Base-by-base conservation (phyloP, 148 eudicot species). In the Rhododendron kiyosumense region DNA sequence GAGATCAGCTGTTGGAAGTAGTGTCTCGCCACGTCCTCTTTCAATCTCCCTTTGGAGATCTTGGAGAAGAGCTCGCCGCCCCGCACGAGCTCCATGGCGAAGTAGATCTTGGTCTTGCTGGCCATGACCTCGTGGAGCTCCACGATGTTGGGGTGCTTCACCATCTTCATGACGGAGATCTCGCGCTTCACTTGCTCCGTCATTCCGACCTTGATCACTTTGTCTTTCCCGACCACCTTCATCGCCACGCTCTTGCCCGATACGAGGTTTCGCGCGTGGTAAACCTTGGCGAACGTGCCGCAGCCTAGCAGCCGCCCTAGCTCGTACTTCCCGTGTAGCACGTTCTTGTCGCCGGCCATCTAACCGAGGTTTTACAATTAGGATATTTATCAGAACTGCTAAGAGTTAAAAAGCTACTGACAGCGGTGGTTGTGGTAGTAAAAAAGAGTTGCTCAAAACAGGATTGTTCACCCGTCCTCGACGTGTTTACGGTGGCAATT, bases 401-500 rank as follows among this genome's bases (percentile, higher is more conserved):
- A 32, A 3, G 43, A 65, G 34, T 45, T 24, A 17, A 11, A 49
- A 22, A 85, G 3, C 18, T 67, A 85, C 48, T 20, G 14, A 1
- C n/a, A 45, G 7, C 13, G n/a, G n/a, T 20, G 51, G 59, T 24
- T 8, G 46, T 7, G 28, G 0, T 11, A 3, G 6, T 54, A 54
- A 5, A 18, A 57, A 57, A 17, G 63, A 22, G 6, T 5, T 41
- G 45, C 8, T 41, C 45, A 41, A 41, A 41, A 41, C 45, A 6
- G 45, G 45, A 41, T 41, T 41, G 12, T 28, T 92, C 93, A 96
- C 86, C 98, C 96, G 96, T 92, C 96, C 79, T 96, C 94, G 61
- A 96, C 94, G 91, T 96, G 91, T 90, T 94, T 96, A 48, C 98
- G 98, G 91, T 94, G 98, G 88, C 94, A 90, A 89, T 87, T 90